phyloP scores from a whole-genome alignment of 768 basidiomycete species.

The Termitomyces heimii region DNA sequence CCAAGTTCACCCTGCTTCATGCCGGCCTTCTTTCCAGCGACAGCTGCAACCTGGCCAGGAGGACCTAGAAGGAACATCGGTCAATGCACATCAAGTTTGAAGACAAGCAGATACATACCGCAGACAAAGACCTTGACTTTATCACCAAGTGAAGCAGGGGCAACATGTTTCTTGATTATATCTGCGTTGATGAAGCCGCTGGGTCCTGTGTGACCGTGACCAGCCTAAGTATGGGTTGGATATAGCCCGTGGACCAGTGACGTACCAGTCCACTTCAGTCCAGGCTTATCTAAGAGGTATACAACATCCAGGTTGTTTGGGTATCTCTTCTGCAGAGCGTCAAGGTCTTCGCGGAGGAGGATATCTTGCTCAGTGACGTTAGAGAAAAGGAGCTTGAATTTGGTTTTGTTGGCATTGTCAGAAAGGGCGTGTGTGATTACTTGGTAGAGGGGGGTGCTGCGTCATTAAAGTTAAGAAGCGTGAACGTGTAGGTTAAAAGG shows the following conservation, averaged over 20 bases:
- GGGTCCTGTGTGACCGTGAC: slow-evolving; percentile 32
- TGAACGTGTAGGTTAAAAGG: background rate
- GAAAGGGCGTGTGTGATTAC: slow-evolving; percentile 67
- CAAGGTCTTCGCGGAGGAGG: slow-evolving; percentile 74
- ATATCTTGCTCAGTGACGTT: slow-evolving; percentile 91
- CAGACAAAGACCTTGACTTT: slow-evolving; percentile 91
- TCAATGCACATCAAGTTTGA: slow-evolving; percentile 1
- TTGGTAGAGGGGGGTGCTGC: slow-evolving; percentile 80
- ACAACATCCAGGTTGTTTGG: slow-evolving; percentile 74
- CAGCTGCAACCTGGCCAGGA: slow-evolving; percentile 80
- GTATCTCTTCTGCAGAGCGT: slow-evolving; percentile 60
- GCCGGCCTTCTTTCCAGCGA: slow-evolving; percentile 87
- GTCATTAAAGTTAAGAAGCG: background rate
- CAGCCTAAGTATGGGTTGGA: background rate
- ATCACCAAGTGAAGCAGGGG: slow-evolving; percentile 54
- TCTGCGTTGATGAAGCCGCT: slow-evolving; percentile 73
- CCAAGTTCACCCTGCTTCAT: slow-evolving; percentile 79
- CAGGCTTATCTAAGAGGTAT: slow-evolving; percentile 81
- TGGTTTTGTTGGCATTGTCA: slow-evolving; percentile 82
- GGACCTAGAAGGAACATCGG: slow-evolving; percentile 43
- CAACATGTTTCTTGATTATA: slow-evolving; percentile 68
- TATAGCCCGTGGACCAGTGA: background rate
- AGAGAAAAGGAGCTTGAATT: slow-evolving; percentile 88
- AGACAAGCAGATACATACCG: slow-evolving; percentile 41
- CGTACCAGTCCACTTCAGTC: slow-evolving; percentile 49